A percentile compares a stretch with the other conserved stretches of the same genome.
phyloP scores from a whole-genome alignment of 139 green algal genomes.

The Choricystis sp. region DNA sequence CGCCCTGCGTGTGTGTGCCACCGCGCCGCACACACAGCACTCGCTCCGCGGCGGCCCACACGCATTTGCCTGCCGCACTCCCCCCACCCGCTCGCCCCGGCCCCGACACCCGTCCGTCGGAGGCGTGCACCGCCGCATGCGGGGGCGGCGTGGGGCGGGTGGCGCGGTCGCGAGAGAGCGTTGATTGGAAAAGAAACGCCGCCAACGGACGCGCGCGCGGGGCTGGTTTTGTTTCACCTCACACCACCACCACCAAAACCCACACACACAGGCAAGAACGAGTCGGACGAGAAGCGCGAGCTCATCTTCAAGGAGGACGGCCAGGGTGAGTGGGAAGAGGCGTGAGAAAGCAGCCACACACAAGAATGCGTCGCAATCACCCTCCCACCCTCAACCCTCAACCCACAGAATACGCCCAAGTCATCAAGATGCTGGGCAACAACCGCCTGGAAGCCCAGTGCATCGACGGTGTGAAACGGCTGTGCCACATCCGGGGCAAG shows the following conservation, averaged over 20 bases:
- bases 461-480: constrained; percentile 92
- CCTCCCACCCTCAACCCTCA: neutral
- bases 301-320: constrained; percentile 99
- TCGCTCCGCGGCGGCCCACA: no score
- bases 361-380: neutral
- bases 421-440: constrained; percentile 97
- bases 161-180: no score
- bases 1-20: no score
- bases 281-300: constrained; percentile 94
- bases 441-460: constrained; percentile 91
- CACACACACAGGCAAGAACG: constrained; percentile 58
- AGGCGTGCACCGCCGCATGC: no score
- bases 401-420: constrained; percentile 70
- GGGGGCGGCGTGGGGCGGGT: no score
- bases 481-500: constrained; percentile 99
- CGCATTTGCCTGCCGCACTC: no score
- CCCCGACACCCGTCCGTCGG: no score
- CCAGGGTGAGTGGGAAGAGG: constrained; percentile 46
- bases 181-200: neutral
- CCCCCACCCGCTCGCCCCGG: no score
- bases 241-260: neutral
- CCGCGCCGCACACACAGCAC: no score
- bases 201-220: neutral
- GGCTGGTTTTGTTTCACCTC: neutral
- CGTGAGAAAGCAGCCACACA: no score